phyloP scores from a whole-genome alignment of 1,139 yeast species.

The Pichia inconspicua region DNA sequence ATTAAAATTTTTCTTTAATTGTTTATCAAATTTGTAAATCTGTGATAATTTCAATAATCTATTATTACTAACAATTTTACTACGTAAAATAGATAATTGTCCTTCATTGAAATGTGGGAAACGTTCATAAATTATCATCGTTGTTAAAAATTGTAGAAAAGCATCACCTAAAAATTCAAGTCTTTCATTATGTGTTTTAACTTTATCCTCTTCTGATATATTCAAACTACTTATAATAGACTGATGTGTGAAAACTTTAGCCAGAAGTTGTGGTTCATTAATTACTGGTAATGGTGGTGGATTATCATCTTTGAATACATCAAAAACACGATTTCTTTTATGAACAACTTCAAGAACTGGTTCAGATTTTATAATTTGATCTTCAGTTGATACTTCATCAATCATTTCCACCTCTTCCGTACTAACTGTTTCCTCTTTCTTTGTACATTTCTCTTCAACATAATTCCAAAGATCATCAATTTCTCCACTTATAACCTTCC shows the following conservation, averaged over 20 bases:
- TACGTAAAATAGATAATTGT: slow-evolving; percentile 60
- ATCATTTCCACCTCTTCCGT: background rate
- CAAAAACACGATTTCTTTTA: slow-evolving; percentile 6
- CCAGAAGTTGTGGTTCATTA: slow-evolving; percentile 45
- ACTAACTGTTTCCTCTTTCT: background rate
- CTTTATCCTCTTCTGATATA: slow-evolving; percentile 45
- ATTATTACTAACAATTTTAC: slow-evolving; percentile 63
- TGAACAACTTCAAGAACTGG: slow-evolving; percentile 1
- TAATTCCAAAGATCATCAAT: background rate
- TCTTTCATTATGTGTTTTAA: slow-evolving; percentile 71
- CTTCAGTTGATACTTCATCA: background rate
- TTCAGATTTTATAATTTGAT: background rate
- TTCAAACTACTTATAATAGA: slow-evolving; percentile 57
- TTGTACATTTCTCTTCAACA: background rate
- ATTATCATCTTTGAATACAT: slow-evolving; percentile 16
- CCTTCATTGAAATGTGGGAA: slow-evolving; percentile 78
- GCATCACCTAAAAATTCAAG: slow-evolving; percentile 90
- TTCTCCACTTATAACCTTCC: slow-evolving; percentile 19
- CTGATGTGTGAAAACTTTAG: slow-evolving; percentile 76
- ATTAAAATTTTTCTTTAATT: slow-evolving; percentile 38
- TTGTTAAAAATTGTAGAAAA: slow-evolving; percentile 61
- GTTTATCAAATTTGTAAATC: slow-evolving; percentile 58
- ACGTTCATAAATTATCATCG: slow-evolving; percentile 54
- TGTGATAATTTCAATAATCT: slow-evolving; percentile 63
- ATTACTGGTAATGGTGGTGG: slow-evolving; percentile 70